These are phyloP conservation scores for Elsinoe necatrix DNA, from an alignment of 2,329 filamentous ascomycete species.

Conservation along the genomic window DNA sequence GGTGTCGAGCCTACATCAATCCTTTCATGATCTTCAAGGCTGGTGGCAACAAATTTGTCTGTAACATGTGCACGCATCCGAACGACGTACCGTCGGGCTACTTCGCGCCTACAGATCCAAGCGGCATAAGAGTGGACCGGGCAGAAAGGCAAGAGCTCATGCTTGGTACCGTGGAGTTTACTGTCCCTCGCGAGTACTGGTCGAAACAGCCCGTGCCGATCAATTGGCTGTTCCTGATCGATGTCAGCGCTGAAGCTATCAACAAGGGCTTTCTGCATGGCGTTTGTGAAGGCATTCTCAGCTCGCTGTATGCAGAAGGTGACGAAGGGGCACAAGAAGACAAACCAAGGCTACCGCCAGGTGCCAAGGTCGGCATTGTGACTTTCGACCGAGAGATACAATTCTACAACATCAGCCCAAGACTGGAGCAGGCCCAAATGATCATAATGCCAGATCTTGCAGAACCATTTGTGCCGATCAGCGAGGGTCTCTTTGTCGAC, in stretches of 20 bases:
- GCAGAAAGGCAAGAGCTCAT: constrained; percentile 82
- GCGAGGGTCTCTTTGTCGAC: constrained; percentile 88
- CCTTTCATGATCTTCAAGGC: constrained; percentile 97
- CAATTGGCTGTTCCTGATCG: constrained; percentile 83
- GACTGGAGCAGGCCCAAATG: constrained; percentile 85
- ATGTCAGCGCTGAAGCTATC: constrained; percentile 83
- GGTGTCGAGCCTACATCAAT: constrained; percentile 95
- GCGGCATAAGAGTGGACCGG: constrained; percentile 78
- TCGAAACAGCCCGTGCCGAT: constrained; percentile 84
- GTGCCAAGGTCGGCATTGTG: constrained; percentile 85
- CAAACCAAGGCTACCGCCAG: constrained; percentile 53
- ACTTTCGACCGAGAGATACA: constrained; percentile 96
- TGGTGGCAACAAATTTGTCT: constrained; percentile 92
- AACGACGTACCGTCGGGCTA: constrained; percentile 92
- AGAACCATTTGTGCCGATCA: constrained; percentile 88
- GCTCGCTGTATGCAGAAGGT: constrained; percentile 70
- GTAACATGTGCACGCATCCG: constrained; percentile 95
- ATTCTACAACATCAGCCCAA: constrained; percentile 86
- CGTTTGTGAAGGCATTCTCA: constrained; percentile 80
- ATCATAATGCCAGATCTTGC: constrained; percentile 97
- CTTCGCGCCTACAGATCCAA: constrained; percentile 81
- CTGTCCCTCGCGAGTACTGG: constrained; percentile 98
- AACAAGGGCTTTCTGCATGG: constrained; percentile 86
- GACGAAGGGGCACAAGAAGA: constrained; percentile 44
- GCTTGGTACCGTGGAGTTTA: constrained; percentile 87